These are phyloP conservation scores for Cryptococcus sp. DNA, from an alignment of 1,284 basidiomycete species.

Conservation along the genomic window DNA sequence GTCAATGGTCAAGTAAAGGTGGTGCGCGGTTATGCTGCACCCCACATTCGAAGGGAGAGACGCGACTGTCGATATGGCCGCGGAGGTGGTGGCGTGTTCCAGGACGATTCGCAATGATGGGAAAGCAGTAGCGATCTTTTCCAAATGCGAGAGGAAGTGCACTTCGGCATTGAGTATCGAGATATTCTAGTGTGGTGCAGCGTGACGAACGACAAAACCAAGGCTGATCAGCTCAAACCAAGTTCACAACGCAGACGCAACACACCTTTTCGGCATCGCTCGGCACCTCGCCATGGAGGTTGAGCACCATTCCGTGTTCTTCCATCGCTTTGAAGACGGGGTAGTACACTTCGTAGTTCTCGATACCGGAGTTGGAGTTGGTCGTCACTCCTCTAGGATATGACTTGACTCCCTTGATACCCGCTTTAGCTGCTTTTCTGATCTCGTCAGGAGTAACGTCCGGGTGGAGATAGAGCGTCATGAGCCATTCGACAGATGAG, in stretches of 20 bases:
- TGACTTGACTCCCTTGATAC: constrained; percentile 91
- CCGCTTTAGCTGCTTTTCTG: constrained; percentile 77
- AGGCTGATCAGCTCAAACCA: neutral
- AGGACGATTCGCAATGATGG: constrained; percentile 94
- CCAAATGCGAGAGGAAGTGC: constrained; percentile 84
- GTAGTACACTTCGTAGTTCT: constrained; percentile 94
- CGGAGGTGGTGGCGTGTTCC: constrained; percentile 97
- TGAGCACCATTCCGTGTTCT: constrained; percentile 87
- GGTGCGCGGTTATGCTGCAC: constrained; percentile 97
- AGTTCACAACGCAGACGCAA: constrained; percentile 5
- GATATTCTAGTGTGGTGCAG: constrained; percentile 64
- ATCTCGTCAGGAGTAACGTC: constrained; percentile 90
- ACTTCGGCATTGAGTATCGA: constrained; percentile 94
- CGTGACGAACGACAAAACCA: neutral
- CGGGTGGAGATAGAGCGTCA: constrained; percentile 93
- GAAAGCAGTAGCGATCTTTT: constrained; percentile 78
- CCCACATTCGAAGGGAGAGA: constrained; percentile 83
- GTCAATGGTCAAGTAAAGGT: constrained; percentile 91
- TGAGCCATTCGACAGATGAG: constrained; percentile 79
- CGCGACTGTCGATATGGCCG: constrained; percentile 74
- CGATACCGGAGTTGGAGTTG: constrained; percentile 94
- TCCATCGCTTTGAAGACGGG: constrained; percentile 95
- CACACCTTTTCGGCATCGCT: constrained; percentile 76
- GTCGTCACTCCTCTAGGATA: constrained; percentile 98
- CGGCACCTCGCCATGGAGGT: constrained; percentile 96